A percentile compares a stretch with the other conserved stretches of the same genome.
phyloP scores from a whole-genome alignment of 108 stramenopile genomes.

The Cylindrotheca closterium region DNA sequence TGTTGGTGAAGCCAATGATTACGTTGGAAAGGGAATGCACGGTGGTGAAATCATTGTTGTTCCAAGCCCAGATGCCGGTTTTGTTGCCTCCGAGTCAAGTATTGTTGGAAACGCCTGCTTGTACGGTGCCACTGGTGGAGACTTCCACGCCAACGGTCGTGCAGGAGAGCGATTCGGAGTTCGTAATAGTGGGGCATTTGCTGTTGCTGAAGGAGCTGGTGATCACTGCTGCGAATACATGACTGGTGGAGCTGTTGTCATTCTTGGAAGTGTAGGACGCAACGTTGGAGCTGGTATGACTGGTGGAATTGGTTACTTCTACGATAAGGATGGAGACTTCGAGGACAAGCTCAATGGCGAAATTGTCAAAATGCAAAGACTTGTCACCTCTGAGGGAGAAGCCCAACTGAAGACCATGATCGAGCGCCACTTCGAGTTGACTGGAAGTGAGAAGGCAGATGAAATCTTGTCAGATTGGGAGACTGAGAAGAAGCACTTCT shows the following conservation, averaged over 20 bases:
- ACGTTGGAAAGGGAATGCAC: constrained; percentile 96
- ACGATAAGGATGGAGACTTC: constrained; percentile 80
- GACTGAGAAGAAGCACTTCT: constrained; percentile 75
- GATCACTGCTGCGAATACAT: constrained; percentile 98
- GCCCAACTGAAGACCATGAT: constrained; percentile 79
- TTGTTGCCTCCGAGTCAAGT: constrained; percentile 87
- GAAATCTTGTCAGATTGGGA: constrained; percentile 89
- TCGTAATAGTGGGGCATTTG: constrained; percentile 93
- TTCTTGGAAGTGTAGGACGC: constrained; percentile 89
- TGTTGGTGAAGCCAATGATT: constrained; percentile 96
- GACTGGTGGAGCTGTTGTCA: constrained; percentile 94
- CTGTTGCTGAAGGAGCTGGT: constrained; percentile 96
- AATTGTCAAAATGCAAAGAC: constrained; percentile 85
- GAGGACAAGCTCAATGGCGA: constrained; percentile 86
- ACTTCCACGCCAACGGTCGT: constrained; percentile 93
- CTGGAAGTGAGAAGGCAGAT: constrained; percentile 85
- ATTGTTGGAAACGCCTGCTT: constrained; percentile 96
- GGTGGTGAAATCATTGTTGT: constrained; percentile 93
- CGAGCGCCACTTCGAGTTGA: constrained; percentile 87
- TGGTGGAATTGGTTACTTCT: constrained; percentile 93
- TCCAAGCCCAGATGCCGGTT: constrained; percentile 78
- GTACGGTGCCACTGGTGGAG: constrained; percentile 95
- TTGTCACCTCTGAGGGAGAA: constrained; percentile 70
- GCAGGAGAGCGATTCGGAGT: constrained; percentile 97
- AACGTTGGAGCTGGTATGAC: constrained; percentile 98